Base-by-base conservation (phyloP, 805 yeast species). In the Millerozyma acaciae region DNA sequence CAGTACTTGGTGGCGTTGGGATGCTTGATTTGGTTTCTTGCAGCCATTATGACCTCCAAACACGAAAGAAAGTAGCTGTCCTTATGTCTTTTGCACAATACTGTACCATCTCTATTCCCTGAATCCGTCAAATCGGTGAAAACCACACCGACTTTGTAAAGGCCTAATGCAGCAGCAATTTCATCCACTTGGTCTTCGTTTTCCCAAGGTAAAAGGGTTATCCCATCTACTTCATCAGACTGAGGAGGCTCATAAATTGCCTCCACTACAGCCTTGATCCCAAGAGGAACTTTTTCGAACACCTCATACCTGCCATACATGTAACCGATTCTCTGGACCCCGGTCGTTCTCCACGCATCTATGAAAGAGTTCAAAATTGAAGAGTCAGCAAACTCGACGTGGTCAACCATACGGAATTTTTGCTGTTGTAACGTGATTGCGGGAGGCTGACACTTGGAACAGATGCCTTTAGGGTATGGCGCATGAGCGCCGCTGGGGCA, bases 401-500 rank as follows among this genome's bases (percentile, higher is more conserved):
- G 97, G 56, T 93, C 99, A 18, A 94, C 96, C 95, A 93, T 86
- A 48, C 99, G 75, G 57, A 85, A 93, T 21, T 71, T 66, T 56
- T 93, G 98, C 57, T 80, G 88, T 57, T 84, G 95, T 41, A 93
- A 67, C 0, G 97, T 89, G 39, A 93, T 86, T 0, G 96, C 93
- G 1, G 96, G 80, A 1, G 98, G 97, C 58, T 90, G 97, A 60
- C 98, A 90, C 57, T 88, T 86, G 10, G 96, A 84, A 52, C 98
- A 90, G 45, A 93, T 88, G 1, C 97, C 96, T 33, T 66, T 72
- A 1, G 98, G 97, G 87, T 96, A 93, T 6, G 96, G 90, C 23
- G 80, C 77, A 57, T 90, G 98, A 10, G 32, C 19, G 0, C 96
- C 96, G 26, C 76, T 70, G 0, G 68, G 71, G 54, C 97, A 90